A percentile compares a stretch with the other conserved stretches of the same genome.
Evolutionary conservation across 768 basidiomycete genomes (phyloP).

Genomic region (Boletus sp.): DNA sequence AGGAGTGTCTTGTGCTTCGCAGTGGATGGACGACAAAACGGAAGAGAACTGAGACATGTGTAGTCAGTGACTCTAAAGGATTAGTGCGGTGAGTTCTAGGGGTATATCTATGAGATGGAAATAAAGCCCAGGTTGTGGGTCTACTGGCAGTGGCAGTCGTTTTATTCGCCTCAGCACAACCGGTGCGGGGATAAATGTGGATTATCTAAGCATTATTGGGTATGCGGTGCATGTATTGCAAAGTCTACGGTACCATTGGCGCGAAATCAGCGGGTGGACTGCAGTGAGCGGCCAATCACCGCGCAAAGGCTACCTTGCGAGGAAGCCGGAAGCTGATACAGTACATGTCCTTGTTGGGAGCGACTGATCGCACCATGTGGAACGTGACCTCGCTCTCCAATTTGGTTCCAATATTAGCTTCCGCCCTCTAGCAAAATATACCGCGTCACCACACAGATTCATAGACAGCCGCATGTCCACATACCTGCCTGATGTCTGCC

Average conservation of each 20-base stretch:
- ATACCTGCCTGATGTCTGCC: slow-evolving; percentile 76
- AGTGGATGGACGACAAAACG: slow-evolving; percentile 50
- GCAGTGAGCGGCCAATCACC: slow-evolving; percentile 3
- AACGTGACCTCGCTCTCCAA: slow-evolving; percentile 51
- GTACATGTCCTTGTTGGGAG: slow-evolving; percentile 97
- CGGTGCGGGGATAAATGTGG: slow-evolving; percentile 32
- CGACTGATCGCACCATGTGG: slow-evolving; percentile 86
- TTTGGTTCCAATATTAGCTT: slow-evolving; percentile 54
- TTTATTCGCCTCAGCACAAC: neutral
- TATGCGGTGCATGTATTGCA: slow-evolving; percentile 2
- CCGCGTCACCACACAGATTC: slow-evolving; percentile 3
- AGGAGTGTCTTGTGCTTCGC: slow-evolving; percentile 43
- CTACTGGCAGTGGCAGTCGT: slow-evolving; percentile 2
- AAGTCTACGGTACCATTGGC: neutral
- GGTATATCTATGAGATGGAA: slow-evolving; percentile 33
- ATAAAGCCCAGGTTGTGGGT: slow-evolving; percentile 11
- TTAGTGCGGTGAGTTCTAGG: slow-evolving; percentile 30
- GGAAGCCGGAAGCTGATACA: slow-evolving; percentile 86
- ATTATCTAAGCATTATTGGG: slow-evolving; percentile 30
- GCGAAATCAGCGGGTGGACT: neutral
- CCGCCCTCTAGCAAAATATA: slow-evolving; percentile 58
- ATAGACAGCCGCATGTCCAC: slow-evolving; percentile 25
- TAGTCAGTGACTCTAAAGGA: slow-evolving; percentile 22
- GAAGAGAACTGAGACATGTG: slow-evolving; percentile 39
- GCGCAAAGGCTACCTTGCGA: slow-evolving; percentile 36